Percentiles rank a stretch among this genome's conserved stretches.
These are phyloP conservation scores for Hyaloperonospora arabidopsidis DNA, from an alignment of 352 stramenopile species.

Conservation along the genomic window DNA sequence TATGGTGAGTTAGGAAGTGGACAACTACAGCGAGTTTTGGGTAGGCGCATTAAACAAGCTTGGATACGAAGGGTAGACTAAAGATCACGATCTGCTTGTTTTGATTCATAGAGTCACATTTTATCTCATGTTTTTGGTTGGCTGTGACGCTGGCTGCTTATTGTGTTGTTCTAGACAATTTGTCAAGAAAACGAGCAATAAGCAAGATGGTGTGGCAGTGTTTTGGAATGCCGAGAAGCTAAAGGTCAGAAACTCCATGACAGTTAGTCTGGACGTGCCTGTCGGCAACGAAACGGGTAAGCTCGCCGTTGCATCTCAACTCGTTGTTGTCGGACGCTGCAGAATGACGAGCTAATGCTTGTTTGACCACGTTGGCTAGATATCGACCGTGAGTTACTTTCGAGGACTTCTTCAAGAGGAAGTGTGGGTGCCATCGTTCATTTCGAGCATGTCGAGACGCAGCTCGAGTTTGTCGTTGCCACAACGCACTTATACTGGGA, in stretches of 20 bases:
- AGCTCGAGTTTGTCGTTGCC: conserved; percentile 49
- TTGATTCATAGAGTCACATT: not conserved
- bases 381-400: conserved; percentile 43
- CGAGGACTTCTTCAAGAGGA: conserved; percentile 35
- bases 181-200: conserved; percentile 54
- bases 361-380: conserved; percentile 19
- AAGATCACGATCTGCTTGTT: not conserved
- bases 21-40: conserved; percentile 76
- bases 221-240: conserved; percentile 60
- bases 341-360: not conserved
- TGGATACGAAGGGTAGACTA: conserved; percentile 54
- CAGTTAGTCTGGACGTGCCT: conserved; percentile 45
- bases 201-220: conserved; percentile 64
- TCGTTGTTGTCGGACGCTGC: not conserved
- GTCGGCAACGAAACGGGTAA: conserved; percentile 49
- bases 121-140: not conserved
- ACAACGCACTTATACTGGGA: conserved; percentile 86
- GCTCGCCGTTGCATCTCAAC: not conserved
- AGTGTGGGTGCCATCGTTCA: conserved; percentile 52
- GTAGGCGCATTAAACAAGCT: conserved; percentile 39
- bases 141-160: not conserved
- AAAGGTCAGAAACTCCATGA: conserved; percentile 32
- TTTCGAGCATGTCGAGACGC: conserved; percentile 36
- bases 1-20: conserved; percentile 48
- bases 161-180: conserved; percentile 35